A percentile compares a stretch with the other conserved stretches of the same genome.
Evolutionary conservation across 768 basidiomycete genomes (phyloP).

Genomic region (Podaxis carcinomalis): DNA sequence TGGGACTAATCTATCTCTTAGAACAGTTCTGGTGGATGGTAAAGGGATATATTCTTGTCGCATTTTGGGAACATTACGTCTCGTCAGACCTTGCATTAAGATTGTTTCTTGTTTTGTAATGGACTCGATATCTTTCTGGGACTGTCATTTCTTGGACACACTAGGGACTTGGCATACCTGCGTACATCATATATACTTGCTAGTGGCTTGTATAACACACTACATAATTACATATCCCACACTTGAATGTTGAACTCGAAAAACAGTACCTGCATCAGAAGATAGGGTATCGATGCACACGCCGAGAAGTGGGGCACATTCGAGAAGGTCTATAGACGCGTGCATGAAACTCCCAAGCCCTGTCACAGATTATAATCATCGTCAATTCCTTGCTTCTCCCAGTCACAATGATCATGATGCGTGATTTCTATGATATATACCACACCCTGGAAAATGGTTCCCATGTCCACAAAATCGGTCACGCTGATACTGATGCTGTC

Average conservation of each 20-base stretch:
- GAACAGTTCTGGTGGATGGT: constrained; percentile 11
- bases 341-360: too few relatives aligned
- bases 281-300: not conserved
- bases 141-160: not conserved
- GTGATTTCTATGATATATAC: too few relatives aligned
- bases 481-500: too few relatives aligned
- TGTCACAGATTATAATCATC: too few relatives aligned
- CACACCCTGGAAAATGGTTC: too few relatives aligned
- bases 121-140: not conserved
- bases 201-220: not conserved
- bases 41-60: not conserved
- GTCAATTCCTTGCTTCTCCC: too few relatives aligned
- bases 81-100: not conserved
- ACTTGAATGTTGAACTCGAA: not conserved
- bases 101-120: not conserved
- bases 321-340: too few relatives aligned
- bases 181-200: not conserved
- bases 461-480: too few relatives aligned
- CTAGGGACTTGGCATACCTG: not conserved
- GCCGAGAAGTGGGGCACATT: not conserved
- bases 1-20: not conserved
- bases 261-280: not conserved
- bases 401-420: too few relatives aligned
- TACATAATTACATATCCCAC: not conserved
- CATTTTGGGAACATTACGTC: not conserved